Base-by-base conservation (phyloP, 306 rosid species). In the Parietaria judaica region DNA sequence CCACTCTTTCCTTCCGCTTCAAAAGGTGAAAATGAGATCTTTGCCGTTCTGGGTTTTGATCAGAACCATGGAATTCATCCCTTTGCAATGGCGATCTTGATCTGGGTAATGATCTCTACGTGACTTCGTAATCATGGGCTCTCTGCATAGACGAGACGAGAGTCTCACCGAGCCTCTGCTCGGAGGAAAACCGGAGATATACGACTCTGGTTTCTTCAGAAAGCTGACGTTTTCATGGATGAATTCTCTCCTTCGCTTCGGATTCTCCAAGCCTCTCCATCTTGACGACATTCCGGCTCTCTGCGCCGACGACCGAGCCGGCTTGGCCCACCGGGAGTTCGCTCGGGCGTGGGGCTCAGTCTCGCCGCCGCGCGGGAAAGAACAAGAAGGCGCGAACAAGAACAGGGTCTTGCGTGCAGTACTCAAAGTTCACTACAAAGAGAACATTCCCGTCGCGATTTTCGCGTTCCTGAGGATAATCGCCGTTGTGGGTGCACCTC, bases 181-280 rank as follows among this genome's bases (percentile, higher is more conserved):
- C 51, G 41, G 36, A 49, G 66, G 70, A 45, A 58, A 66, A 36
- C 16, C 1, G 43, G 76, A 36, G 66, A 49, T 83, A n/a, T 54
- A 14, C 39, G 64, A 39, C 15, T 76, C 79, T 39, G 11, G 72
- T 16, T 14, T 83, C 54, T 47, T 83, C 9, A 76, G 82, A 70
- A 86, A 78, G 52, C 52, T 89, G 57, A 70, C 70, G 14, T 86
- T 89, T 74, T 62, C 85, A 65, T 89, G 97, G 97, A 75, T 86
- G 6, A 77, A 76, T 52, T 65, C 84, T 51, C 79, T 89, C 43
- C 82, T 89, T 43, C 45, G 66, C 15, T 35, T 79, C 51, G 97
- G 95, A 17, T 76, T 73, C 71, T 77, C 76, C 10, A 86, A 76
- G 63, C 70, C 89, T 9, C 70, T 86, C 41, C 58, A 66, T 50